These are phyloP conservation scores for Wickerhamia fluorescens DNA, from an alignment of 805 yeast species.

Conservation along the genomic window DNA sequence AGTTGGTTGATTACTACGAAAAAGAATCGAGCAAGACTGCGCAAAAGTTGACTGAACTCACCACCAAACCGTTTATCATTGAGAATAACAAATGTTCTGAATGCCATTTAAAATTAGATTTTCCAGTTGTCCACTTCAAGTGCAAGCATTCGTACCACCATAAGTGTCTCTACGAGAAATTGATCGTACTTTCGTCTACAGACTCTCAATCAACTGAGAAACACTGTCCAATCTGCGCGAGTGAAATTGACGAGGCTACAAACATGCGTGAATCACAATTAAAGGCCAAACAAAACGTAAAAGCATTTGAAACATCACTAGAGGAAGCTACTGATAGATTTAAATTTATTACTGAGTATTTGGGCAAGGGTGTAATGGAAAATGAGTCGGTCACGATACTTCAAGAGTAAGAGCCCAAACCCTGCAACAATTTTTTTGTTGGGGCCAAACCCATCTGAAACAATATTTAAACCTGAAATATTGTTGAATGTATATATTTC, in stretches of 20 bases:
- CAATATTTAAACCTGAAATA: no score
- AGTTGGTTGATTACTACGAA: conserved; percentile 61
- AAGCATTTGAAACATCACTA: conserved; percentile 54
- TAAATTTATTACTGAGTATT: conserved; percentile 69
- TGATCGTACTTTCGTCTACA: conserved; percentile 6
- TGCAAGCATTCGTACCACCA: conserved; percentile 87
- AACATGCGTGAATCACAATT: conserved; percentile 54
- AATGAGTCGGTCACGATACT: conserved; percentile 13
- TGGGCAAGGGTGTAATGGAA: conserved; percentile 85
- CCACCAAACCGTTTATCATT: conserved; percentile 41
- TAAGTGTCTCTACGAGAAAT: conserved; percentile 57
- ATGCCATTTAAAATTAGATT: conserved; percentile 60
- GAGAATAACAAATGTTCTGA: conserved; percentile 60
- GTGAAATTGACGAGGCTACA: conserved; percentile 61
- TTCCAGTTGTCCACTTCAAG: conserved; percentile 76
- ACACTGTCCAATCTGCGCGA: conserved; percentile 70
- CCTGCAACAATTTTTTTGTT: conserved; percentile 2
- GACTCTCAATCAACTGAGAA: conserved; percentile 6
- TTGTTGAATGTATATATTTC: no score
- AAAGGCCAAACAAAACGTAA: conserved; percentile 54
- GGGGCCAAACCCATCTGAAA: not conserved
- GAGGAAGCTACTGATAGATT: conserved; percentile 54
- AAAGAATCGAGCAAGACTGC: conserved; percentile 54
- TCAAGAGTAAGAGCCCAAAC: conserved; percentile 1
- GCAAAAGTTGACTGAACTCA: conserved; percentile 45